Conservation (phyloP, 257 asterid genomes). For the Petrea volubilis region DNA sequence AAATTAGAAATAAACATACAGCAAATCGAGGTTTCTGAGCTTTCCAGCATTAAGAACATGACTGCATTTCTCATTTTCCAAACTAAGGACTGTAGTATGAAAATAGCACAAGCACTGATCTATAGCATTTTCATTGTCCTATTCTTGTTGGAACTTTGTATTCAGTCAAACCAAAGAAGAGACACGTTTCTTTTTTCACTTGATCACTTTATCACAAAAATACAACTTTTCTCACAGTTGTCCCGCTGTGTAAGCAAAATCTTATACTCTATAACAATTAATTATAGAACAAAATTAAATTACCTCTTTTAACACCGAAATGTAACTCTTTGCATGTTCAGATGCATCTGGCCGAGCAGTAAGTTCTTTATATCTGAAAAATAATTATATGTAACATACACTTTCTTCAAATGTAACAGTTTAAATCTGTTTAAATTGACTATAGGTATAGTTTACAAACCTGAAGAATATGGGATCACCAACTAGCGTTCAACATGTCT, state of each 20-base stretch:
- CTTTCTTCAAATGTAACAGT: constrained; percentile 5
- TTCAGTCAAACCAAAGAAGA: background rate
- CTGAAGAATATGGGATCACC: constrained; percentile 96
- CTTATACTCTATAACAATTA: background rate
- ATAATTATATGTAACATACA: constrained; percentile 22
- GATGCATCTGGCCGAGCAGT: constrained; percentile 91
- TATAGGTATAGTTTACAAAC: constrained; percentile 46
- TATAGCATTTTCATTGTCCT: background rate
- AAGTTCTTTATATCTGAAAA: constrained; percentile 73
- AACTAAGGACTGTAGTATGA: background rate
- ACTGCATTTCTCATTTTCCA: background rate
- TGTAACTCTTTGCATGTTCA: constrained; percentile 68
- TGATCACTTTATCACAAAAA: background rate
- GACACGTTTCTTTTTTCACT: background rate
- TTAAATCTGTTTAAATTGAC: constrained; percentile 18
- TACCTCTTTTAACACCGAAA: constrained; percentile 76
- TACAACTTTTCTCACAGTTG: background rate
- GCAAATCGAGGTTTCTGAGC: too few relatives aligned
- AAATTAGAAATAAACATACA: too few relatives aligned
- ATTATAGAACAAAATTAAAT: background rate
- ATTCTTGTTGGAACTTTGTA: background rate
- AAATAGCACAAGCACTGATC: background rate
- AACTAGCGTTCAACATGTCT: constrained; percentile 75
- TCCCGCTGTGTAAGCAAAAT: constrained; percentile 3
- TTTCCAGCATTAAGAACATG: background rate